Evolutionary conservation across 352 stramenopile genomes (phyloP).

Genomic region (Globisporangium cystogenes): DNA sequence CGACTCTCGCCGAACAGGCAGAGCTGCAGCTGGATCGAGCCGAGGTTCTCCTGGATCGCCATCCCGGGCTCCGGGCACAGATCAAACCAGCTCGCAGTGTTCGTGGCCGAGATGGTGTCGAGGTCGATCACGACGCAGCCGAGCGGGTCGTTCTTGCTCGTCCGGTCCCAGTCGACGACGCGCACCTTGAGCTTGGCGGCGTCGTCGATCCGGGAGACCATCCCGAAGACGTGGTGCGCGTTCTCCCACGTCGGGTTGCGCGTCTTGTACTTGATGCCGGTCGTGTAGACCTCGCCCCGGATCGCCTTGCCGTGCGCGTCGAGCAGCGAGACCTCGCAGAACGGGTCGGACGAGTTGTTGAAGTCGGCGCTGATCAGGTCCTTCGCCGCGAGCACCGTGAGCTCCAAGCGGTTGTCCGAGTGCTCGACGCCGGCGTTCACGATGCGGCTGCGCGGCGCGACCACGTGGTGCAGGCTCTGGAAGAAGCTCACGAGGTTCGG

Average conservation of each 20-base stretch:
- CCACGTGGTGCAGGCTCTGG: conserved; percentile 27
- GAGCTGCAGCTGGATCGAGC: conserved; percentile 46
- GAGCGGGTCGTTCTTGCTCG: conserved; percentile 50
- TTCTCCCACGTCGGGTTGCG: conserved; percentile 52
- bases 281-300: conserved; percentile 42
- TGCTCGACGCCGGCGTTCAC: conserved; percentile 45
- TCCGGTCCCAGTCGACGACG: conserved; percentile 48
- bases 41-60: conserved; percentile 37
- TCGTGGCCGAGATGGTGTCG: conserved; percentile 41
- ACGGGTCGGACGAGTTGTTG: conserved; percentile 61
- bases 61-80: conserved; percentile 41
- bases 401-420: conserved; percentile 65
- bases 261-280: conserved; percentile 47
- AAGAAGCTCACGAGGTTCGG: conserved; percentile 69
- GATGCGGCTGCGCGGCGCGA: conserved; percentile 32
- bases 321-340: conserved; percentile 51
- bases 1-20: conserved; percentile 52
- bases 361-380: conserved; percentile 49
- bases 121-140: conserved; percentile 42
- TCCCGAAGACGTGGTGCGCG: conserved; percentile 59
- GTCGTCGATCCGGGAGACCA: conserved; percentile 49
- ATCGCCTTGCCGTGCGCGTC: conserved; percentile 48
- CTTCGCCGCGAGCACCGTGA: conserved; percentile 43
- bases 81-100: conserved; percentile 39
- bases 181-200: conserved; percentile 44